These are phyloP conservation scores for Gilbertella persicaria DNA, from an alignment of 371 early-diverging fungal species.

Conservation along the genomic window DNA sequence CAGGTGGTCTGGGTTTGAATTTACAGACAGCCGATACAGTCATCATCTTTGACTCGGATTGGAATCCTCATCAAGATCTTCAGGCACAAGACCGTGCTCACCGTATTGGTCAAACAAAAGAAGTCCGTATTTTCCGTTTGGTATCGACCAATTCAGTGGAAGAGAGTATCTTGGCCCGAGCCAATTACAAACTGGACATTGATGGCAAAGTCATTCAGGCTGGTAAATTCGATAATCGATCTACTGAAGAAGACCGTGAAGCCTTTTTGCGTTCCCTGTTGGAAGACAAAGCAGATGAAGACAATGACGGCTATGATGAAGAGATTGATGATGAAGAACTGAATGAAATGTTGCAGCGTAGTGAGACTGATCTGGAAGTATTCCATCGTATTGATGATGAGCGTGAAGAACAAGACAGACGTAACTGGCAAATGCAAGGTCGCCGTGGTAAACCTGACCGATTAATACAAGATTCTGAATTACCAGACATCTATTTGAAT, in stretches of 20 bases:
- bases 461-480: conserved; percentile 80
- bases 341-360: conserved; percentile 48
- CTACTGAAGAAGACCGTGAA: conserved; percentile 91
- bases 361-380: conserved; percentile 30
- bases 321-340: conserved; percentile 71
- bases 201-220: conserved; percentile 99
- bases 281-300: conserved; percentile 63
- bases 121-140: conserved; percentile 96
- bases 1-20: conserved; percentile 99
- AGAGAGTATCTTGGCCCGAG: conserved; percentile 93
- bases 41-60: conserved; percentile 99
- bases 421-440: conserved; percentile 31
- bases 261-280: conserved; percentile 80
- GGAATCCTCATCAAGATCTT: conserved; percentile 98
- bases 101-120: conserved; percentile 99
- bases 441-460: conserved; percentile 63
- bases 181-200: conserved; percentile 93
- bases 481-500: conserved; percentile 76
- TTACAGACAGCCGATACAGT: conserved; percentile 99
- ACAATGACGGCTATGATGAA: conserved; percentile 56
- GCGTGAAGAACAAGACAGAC: conserved; percentile 27
- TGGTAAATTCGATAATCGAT: conserved; percentile 97
- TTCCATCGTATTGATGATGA: conserved; percentile 49
- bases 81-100: conserved; percentile 99
- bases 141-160: conserved; percentile 95